phyloP scores from a whole-genome alignment of 2,329 filamentous ascomycete species.

The Mycosphaerella sp. region DNA sequence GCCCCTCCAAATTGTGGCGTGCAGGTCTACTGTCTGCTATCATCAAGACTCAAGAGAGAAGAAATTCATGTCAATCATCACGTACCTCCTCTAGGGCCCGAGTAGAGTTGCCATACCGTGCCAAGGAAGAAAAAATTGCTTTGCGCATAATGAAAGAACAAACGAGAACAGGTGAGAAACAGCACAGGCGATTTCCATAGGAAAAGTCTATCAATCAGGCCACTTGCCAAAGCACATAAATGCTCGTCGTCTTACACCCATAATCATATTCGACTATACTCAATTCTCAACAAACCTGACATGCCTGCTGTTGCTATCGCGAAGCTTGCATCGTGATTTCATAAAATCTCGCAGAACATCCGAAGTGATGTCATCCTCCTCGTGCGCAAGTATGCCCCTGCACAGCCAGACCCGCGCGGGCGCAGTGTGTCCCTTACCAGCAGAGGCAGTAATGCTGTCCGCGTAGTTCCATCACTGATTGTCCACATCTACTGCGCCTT shows the following conservation, averaged over 20 bases:
- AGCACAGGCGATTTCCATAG: neutral
- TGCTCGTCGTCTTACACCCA: neutral
- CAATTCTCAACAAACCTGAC: neutral
- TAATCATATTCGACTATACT: slow-evolving; percentile 5
- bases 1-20: too few species aligned
- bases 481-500: slow-evolving; percentile 27
- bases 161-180: too few species aligned
- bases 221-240: neutral
- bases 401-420: neutral
- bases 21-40: too few species aligned
- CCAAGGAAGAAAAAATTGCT: too few species aligned
- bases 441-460: neutral
- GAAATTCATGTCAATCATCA: too few species aligned
- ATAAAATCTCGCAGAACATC: neutral
- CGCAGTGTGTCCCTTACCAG: neutral
- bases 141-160: too few species aligned
- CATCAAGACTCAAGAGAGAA: too few species aligned
- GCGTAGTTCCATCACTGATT: neutral
- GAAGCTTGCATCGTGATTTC: neutral
- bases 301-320: neutral
- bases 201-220: slow-evolving; percentile 7
- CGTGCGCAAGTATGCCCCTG: neutral
- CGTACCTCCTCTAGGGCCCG: too few species aligned
- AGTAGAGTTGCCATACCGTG: too few species aligned
- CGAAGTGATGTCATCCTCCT: too few species aligned